phyloP scores from a whole-genome alignment of 805 yeast genomes.

The Metschnikowia vanudenii region DNA sequence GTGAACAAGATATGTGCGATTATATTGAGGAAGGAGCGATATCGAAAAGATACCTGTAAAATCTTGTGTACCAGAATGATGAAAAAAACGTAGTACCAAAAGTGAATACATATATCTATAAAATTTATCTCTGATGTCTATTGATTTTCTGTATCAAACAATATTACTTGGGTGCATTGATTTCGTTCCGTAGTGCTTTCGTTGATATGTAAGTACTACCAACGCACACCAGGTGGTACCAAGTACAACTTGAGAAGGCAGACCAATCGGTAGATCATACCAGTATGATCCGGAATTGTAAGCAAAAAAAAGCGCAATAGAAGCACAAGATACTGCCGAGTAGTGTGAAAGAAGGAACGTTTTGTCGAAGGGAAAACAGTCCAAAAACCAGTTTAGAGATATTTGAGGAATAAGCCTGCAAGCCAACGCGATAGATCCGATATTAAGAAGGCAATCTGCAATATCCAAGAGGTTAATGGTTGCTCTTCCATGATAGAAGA shows the following conservation, averaged over 20 bases:
- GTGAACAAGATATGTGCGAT: slow-evolving; percentile 1
- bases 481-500: slow-evolving; percentile 7
- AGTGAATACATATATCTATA: too few species aligned
- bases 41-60: neutral
- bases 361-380: slow-evolving; percentile 6
- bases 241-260: slow-evolving; percentile 8
- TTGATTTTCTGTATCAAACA: neutral
- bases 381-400: slow-evolving; percentile 18
- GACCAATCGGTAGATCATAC: slow-evolving; percentile 12
- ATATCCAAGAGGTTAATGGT: slow-evolving; percentile 16
- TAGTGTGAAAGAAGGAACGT: slow-evolving; percentile 4
- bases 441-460: slow-evolving; percentile 15
- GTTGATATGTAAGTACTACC: slow-evolving; percentile 8
- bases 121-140: too few species aligned
- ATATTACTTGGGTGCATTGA: neutral
- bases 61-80: neutral
- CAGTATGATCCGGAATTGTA: slow-evolving; percentile 1
- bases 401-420: slow-evolving; percentile 16
- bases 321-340: neutral
- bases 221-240: slow-evolving; percentile 2
- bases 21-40: slow-evolving; percentile 1
- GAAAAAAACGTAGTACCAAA: too few species aligned
- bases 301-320: neutral
- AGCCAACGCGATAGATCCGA: slow-evolving; percentile 14
- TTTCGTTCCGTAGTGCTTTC: slow-evolving; percentile 5